Evolutionary conservation across 148 eudicot genomes (phyloP), one percentile per base, ranked within the genome.

Genomic region (Rhododendron griersonianum): DNA sequence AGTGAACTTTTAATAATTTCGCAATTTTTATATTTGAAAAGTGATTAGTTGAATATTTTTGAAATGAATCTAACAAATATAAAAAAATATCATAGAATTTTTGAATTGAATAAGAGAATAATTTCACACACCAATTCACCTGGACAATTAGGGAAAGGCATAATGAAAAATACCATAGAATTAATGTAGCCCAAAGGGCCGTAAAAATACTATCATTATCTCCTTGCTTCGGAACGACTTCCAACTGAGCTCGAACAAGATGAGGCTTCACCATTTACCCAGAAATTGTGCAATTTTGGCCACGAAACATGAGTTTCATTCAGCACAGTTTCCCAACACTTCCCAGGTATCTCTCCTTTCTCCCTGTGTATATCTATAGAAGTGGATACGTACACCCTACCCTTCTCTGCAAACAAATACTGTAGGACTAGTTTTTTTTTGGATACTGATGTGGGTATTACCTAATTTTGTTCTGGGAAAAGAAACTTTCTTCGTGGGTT

Each of bases 221-320:
- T 61, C 35, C 76, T 63, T 1, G 35, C 4, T 63, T 33, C 7
- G 21, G 28, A 1, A 83, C 11, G 61, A 23, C 45, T 18, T 71
- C 44, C 80, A 16, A 10, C 57, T 51, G 33, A 6, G 8, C 78
- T 50, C 10, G 30, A 59, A 41, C 67, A 57, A 76, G 30, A 92
- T 92, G 95, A 90, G 85, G 85, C 83, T 92, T 63, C 90, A 88
- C 53, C 79, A 80, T 25, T 71, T 85, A 51, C 91, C 92, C 19
- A 87, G 82, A 92, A 83, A 51, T 88, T 81, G 81, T 80, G 69
- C 82, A 0, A 35, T 88, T 86, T 85, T 91, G 81, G 88, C 92
- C 18, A 25, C 80, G 28, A 91, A 30, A 87, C 81, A 35, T 21
- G 89, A 82, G 37, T 83, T 85, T 77, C 50, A 86, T 88, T 86